A percentile compares a stretch with the other conserved stretches of the same genome.
phyloP scores from a whole-genome alignment of 768 basidiomycete species.

The Termitomyces sp. region DNA sequence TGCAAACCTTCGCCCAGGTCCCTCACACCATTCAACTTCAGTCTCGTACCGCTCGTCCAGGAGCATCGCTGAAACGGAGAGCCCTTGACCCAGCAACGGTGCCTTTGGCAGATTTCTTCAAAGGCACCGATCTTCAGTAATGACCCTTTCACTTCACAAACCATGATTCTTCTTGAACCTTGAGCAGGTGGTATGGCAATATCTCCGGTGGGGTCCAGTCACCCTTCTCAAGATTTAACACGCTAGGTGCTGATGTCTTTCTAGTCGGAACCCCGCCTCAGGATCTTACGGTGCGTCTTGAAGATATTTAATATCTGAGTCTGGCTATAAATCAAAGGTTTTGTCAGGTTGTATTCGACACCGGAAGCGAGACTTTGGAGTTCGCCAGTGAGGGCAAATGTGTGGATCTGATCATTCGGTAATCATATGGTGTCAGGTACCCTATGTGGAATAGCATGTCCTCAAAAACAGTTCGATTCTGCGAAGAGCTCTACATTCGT shows the following conservation, averaged over 20 bases:
- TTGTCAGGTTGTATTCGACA: slow-evolving; percentile 52
- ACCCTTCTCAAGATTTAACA: background rate
- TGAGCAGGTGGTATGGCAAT: slow-evolving; percentile 45
- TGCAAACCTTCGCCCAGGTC: slow-evolving; percentile 3
- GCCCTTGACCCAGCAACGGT: slow-evolving; percentile 33
- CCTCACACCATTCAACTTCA: slow-evolving; percentile 23
- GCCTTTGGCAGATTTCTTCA: slow-evolving; percentile 47
- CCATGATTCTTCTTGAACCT: background rate
- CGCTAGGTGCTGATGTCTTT: background rate
- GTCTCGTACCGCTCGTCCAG: slow-evolving; percentile 6
- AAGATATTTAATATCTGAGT: background rate
- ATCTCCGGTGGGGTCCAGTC: slow-evolving; percentile 29
- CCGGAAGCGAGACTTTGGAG: slow-evolving; percentile 43
- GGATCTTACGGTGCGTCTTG: slow-evolving; percentile 26
- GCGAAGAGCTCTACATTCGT: slow-evolving; percentile 47
- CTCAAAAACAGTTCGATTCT: slow-evolving; percentile 41
- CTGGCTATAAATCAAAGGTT: background rate
- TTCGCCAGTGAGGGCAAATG: slow-evolving; percentile 35
- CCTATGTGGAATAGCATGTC: slow-evolving; percentile 38
- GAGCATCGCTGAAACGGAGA: slow-evolving; percentile 24
- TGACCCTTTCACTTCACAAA: slow-evolving; percentile 9
- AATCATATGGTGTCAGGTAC: slow-evolving; percentile 27
- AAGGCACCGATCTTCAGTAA: slow-evolving; percentile 55
- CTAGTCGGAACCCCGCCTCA: slow-evolving; percentile 55
- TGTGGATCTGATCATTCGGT: background rate